A percentile compares a stretch with the other conserved stretches of the same genome.
These are phyloP conservation scores for Lagenaria siceraria DNA, from an alignment of 306 rosid species.

Conservation along the genomic window DNA sequence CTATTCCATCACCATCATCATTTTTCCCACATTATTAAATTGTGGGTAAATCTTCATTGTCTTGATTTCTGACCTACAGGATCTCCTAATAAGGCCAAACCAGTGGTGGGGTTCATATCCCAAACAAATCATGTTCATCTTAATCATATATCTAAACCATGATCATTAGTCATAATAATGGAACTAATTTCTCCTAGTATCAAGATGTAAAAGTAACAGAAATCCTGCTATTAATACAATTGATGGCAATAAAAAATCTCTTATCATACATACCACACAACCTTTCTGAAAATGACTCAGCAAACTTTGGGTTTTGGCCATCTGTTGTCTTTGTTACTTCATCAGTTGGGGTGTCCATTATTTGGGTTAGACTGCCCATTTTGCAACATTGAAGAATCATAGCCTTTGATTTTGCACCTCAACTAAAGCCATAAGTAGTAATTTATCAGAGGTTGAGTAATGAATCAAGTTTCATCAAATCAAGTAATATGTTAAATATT, in stretches of 20 bases:
- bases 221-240: conserved; percentile 36
- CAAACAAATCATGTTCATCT: conserved; percentile 35
- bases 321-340: background rate
- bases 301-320: conserved; percentile 12
- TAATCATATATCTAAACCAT: conserved; percentile 21
- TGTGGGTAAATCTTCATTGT: conserved; percentile 19
- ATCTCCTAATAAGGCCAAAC: conserved; percentile 22
- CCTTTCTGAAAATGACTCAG: conserved; percentile 11
- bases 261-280: conserved; percentile 12
- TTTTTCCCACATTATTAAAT: conserved; percentile 11
- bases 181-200: conserved; percentile 27
- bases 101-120: conserved; percentile 55
- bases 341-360: conserved; percentile 57
- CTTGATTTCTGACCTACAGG: conserved; percentile 38
- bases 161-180: conserved; percentile 32
- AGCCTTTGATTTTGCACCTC: conserved; percentile 46
- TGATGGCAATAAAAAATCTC: conserved; percentile 21
- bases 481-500: background rate
- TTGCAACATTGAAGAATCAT: conserved; percentile 21
- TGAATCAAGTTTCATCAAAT: conserved; percentile 4
- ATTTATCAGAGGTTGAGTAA: conserved; percentile 10
- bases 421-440: conserved; percentile 25
- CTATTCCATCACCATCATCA: conserved; percentile 36
- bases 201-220: conserved; percentile 46
- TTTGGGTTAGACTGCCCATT: conserved; percentile 54